phyloP scores from a whole-genome alignment of 202 grass and related monocot species.

The Digitaria exilis region DNA sequence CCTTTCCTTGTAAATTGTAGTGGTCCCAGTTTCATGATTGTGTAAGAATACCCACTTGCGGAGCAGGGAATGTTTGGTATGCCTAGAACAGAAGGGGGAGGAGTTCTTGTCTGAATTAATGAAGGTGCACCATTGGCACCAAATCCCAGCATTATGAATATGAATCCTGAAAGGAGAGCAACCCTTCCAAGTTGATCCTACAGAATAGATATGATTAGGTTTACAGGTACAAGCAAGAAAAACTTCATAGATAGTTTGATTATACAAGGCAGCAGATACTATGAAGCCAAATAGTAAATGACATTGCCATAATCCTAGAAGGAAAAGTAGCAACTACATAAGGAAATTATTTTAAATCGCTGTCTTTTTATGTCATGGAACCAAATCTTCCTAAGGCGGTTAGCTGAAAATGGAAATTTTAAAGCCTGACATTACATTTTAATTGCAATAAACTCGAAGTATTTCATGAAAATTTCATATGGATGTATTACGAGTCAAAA shows the following conservation, averaged over 20 bases:
- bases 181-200: conserved; percentile 98
- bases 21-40: conserved; percentile 88
- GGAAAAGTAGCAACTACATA: conserved; percentile 5
- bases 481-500: conserved; percentile 21
- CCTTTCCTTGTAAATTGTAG: conserved; percentile 96
- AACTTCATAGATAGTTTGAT: conserved; percentile 17
- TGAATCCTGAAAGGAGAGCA: conserved; percentile 83
- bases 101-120: conserved; percentile 83
- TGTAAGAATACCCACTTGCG: conserved; percentile 84
- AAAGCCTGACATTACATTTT: conserved; percentile 12
- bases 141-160: conserved; percentile 97
- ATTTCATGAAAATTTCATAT: conserved; percentile 8
- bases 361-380: not conserved
- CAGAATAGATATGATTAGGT: conserved; percentile 44
- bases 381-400: not conserved
- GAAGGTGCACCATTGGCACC: conserved; percentile 72
- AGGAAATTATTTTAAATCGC: not conserved
- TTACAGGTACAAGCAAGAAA: conserved; percentile 36
- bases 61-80: conserved; percentile 70
- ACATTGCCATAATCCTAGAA: not conserved
- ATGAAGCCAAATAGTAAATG: not conserved
- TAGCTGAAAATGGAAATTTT: not conserved
- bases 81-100: conserved; percentile 73
- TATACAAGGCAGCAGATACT: conserved; percentile 9
- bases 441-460: not conserved